Percentiles rank a stretch among this genome's conserved stretches.
Conservation (phyloP, 345 rosid genomes). For the Hypericum perforatum region DNA sequence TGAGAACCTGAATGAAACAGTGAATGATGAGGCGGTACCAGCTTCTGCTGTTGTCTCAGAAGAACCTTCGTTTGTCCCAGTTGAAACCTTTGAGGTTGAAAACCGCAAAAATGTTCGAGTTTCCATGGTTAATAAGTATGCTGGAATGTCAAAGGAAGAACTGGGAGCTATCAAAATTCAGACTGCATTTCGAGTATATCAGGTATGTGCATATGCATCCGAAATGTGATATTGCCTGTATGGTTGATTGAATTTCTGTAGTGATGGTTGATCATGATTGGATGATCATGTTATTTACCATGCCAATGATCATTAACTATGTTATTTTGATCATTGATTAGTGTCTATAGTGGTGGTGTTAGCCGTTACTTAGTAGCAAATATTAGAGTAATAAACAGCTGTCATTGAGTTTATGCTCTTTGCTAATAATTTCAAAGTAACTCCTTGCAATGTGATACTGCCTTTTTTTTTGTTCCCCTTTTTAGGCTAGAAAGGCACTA, state of each 20-base stretch:
- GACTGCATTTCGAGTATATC: conserved; percentile 69
- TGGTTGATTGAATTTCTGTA: neutral
- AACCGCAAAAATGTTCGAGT: conserved; percentile 19
- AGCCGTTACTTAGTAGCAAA: too few relatives aligned
- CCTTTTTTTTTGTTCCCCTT: conserved; percentile 7
- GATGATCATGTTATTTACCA: too few relatives aligned
- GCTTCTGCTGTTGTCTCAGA: conserved; percentile 36
- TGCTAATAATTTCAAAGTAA: too few relatives aligned
- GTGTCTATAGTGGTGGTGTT: too few relatives aligned
- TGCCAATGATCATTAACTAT: too few relatives aligned
- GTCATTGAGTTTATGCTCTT: too few relatives aligned
- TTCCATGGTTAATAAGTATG: conserved; percentile 24
- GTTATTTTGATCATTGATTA: too few relatives aligned
- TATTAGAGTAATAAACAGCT: too few relatives aligned
- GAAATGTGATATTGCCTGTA: neutral
- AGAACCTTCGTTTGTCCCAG: conserved; percentile 25
- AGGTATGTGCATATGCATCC: conserved; percentile 55
- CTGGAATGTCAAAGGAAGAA: conserved; percentile 65
- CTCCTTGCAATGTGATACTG: too few relatives aligned
- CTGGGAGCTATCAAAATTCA: conserved; percentile 84
- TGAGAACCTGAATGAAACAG: conserved; percentile 36
- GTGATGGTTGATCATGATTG: too few relatives aligned
- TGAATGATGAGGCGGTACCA: conserved; percentile 21
- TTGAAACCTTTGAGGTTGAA: conserved; percentile 22
- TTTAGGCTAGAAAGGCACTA: conserved; percentile 76